Evolutionary conservation across 306 rosid species (phyloP).

Genomic region (Mimosa pudica): DNA sequence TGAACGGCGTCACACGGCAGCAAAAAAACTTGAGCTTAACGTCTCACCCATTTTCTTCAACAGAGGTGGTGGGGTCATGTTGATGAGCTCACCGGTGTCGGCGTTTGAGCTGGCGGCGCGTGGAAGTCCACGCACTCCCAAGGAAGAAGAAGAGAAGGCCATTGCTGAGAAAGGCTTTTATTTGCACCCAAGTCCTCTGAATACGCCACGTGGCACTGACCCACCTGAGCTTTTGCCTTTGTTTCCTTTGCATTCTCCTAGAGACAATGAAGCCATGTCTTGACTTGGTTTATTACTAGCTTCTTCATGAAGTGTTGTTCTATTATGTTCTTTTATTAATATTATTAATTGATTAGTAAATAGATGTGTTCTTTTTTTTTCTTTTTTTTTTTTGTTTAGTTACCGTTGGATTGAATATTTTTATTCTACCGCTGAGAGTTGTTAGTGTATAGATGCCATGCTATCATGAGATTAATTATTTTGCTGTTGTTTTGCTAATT

Average conservation of each 20-base stretch:
- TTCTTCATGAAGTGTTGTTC: conserved; percentile 1
- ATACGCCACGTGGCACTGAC: conserved; percentile 57
- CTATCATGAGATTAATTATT: background rate
- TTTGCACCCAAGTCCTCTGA: conserved; percentile 66
- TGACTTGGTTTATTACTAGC: background rate
- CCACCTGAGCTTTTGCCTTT: conserved; percentile 78
- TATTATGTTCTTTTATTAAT: background rate
- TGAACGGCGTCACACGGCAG: conserved; percentile 65
- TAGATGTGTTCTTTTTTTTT: too few relatives aligned
- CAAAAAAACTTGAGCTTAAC: conserved; percentile 69
- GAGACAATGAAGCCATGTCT: conserved; percentile 19
- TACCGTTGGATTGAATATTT: background rate
- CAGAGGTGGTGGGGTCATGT: conserved; percentile 9
- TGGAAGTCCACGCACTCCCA: conserved; percentile 65
- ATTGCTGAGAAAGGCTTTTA: conserved; percentile 80
- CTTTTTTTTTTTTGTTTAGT: background rate
- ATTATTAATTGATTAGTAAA: background rate
- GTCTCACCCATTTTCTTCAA: conserved; percentile 33
- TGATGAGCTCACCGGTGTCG: conserved; percentile 76
- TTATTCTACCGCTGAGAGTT: background rate
- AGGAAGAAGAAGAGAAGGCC: conserved; percentile 58
- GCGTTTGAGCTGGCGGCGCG: conserved; percentile 68
- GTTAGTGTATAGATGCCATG: background rate
- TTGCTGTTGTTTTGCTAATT: background rate
- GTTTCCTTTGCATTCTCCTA: conserved; percentile 84